Evolutionary conservation across 352 stramenopile species (phyloP), one percentile per base, ranked within the genome.

Genomic region (Globisporangium paroecandrum): DNA sequence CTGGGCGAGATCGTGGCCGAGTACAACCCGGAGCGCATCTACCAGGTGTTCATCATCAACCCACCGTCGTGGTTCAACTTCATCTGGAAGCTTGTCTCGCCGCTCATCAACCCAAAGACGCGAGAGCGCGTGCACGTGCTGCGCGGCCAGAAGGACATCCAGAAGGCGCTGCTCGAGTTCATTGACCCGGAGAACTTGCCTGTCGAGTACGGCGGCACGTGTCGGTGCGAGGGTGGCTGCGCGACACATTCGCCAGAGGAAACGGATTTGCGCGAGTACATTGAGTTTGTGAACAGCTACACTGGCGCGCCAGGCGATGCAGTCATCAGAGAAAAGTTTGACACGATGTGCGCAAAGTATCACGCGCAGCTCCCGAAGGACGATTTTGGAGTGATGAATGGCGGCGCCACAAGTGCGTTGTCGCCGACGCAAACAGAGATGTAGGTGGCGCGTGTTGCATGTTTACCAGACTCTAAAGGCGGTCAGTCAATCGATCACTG

Each of bases 1-100:
- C 75, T 84, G 57, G 83, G 81, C 20, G 72, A 84, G 53, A 78
- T 80, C 49, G 70, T 84, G n/a, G 84, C 77, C 49, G 75, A 82
- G 53, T 89, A 93, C 77, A 89, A 93, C 67, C 83, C 85, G 3
- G 85, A 93, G 68, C 81, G 85, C 20, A 78, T 89, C 4, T 89
- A 81, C 63, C 81, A 91, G 34, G 69, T 91, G 9, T 89, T 93
- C 59, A 85, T 93, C 69, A 60, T 93, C 54, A 91, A 93, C 65
- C 81, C 81, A 12, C 85, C 85, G 27, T 67, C 73, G 10, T 93
- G 85, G 85, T 93, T 93, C 58, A 89, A 87, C 62, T 76, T 93
- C 32, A 91, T 93, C 56, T 93, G 84, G 84, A 91, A 91, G 65
- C 63, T 93, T 12, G 80, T 89, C 20, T 85, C 81, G 27, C 83